phyloP scores from a whole-genome alignment of 2,329 filamentous ascomycete species.

The Colletotrichum theobromicola region DNA sequence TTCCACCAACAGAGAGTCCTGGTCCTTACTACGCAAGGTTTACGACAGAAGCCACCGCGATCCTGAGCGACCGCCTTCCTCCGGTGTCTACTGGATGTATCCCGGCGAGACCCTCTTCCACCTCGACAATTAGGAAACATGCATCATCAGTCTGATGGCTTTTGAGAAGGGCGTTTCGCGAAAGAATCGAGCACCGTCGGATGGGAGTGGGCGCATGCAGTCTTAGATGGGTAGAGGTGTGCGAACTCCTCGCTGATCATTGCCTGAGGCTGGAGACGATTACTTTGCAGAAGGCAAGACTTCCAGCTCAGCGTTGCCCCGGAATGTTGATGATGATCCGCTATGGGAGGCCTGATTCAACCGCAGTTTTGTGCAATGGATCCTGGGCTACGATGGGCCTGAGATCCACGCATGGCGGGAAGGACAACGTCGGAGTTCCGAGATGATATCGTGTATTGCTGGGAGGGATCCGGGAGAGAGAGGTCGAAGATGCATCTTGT shows the following conservation, averaged over 20 bases:
- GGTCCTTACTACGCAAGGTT: not conserved
- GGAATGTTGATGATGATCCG: not conserved
- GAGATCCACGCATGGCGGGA: not conserved
- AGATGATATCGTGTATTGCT: no score
- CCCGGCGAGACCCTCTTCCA: accelerated
- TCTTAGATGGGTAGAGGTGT: no score
- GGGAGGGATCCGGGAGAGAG: no score
- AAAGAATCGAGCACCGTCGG: not conserved
- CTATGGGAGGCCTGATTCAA: not conserved
- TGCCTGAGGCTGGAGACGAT: not conserved
- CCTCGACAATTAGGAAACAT: not conserved
- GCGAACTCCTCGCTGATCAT: not conserved
- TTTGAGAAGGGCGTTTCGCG: accelerated
- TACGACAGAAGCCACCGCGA: accelerated
- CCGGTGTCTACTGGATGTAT: accelerated
- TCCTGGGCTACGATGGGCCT: not conserved
- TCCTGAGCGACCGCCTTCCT: accelerated
- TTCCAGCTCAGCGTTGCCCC: no score
- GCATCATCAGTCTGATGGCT: accelerated
- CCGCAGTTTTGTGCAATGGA: not conserved
- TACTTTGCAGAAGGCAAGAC: not conserved
- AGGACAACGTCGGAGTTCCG: not conserved
- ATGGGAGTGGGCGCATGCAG: no score
- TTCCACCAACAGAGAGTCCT: not conserved
- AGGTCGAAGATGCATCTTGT: not conserved